Percentiles rank a stretch among this genome's conserved stretches.
Conservation (phyloP, 2,329 filamentous ascomycete species). For the Penicillium sp. region DNA sequence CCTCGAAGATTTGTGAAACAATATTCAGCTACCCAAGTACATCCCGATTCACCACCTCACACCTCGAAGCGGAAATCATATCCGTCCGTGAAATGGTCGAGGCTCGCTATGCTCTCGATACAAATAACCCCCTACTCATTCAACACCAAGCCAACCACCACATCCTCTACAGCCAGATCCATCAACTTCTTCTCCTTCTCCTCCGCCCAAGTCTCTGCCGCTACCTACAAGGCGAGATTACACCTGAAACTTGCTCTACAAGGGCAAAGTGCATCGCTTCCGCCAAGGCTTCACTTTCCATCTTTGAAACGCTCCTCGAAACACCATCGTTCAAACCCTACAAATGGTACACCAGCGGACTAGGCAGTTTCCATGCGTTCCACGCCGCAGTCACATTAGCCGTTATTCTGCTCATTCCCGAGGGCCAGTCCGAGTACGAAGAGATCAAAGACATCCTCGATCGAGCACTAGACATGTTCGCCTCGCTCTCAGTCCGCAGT, state of each 20-base stretch:
- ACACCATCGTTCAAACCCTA: slow-evolving; percentile 36
- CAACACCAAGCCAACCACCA: slow-evolving; percentile 44
- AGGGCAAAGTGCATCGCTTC: slow-evolving; percentile 36
- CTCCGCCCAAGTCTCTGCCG: slow-evolving; percentile 37
- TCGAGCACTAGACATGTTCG: slow-evolving; percentile 35
- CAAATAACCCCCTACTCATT: slow-evolving; percentile 27
- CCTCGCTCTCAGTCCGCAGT: slow-evolving; percentile 35
- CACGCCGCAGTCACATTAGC: slow-evolving; percentile 40
- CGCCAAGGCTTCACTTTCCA: slow-evolving; percentile 35
- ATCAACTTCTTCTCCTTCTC: slow-evolving; percentile 41
- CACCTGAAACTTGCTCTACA: slow-evolving; percentile 29
- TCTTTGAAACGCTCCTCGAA: slow-evolving; percentile 36
- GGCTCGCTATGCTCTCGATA: slow-evolving; percentile 31
- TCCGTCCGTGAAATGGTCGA: slow-evolving; percentile 34
- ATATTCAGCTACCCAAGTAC: slow-evolving; percentile 33
- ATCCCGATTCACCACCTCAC: slow-evolving; percentile 21
- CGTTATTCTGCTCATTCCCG: slow-evolving; percentile 30
- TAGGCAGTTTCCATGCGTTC: slow-evolving; percentile 45
- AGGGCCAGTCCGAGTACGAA: slow-evolving; percentile 30
- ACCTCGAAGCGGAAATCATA: slow-evolving; percentile 34
- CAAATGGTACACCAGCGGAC: slow-evolving; percentile 42
- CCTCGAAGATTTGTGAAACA: slow-evolving; percentile 37
- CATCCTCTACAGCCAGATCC: slow-evolving; percentile 42
- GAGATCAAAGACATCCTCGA: slow-evolving; percentile 32
- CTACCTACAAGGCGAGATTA: slow-evolving; percentile 35